Evolutionary conservation across 2,329 filamentous ascomycete species (phyloP), one percentile per base, ranked within the genome.

Genomic region (Ophiocordyceps sinensis): DNA sequence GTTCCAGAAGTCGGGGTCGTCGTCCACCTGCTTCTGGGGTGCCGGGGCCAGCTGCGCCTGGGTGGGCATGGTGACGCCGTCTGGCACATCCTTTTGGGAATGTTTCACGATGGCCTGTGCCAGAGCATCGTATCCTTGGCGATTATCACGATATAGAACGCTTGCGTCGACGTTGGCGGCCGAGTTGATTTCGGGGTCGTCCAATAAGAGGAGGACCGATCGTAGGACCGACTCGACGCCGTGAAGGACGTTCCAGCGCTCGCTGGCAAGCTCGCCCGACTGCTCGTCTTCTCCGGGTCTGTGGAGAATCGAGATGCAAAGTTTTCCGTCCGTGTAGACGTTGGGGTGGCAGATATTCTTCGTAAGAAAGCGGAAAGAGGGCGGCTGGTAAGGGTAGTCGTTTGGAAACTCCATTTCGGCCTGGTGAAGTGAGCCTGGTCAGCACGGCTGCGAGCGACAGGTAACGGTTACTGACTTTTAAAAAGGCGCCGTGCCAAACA

Each of bases 271-370:
- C 63, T 96, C 89, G 45, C 91, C 91, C 0, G 88, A 94, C 70
- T 88, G 89, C 51, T 83, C 77, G 56, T 96, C 89, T 45, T 95
- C 86, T 49, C 91, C 91, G 0, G 91, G 87, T 15, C 77, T 75
- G 62, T 98, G 89, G 11, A 98, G 77, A 53, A 98, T 98, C 37
- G 88, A 95, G 58, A 98, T 96, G 68, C 91, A 96, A 36, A 96
- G 74, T 50, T 81, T 81, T 52, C 89, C 89, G 59, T 95, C 85
- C 6, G 77, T 65, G 65, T 96, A 96, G 54, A 98, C 80, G 60
- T 98, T 98, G 3, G 89, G 89, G 60, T 98, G 89, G 64, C 78
- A 86, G 47, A 96, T 80, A 14, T 83, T 78, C 29, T 72, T 73
- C 19, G 68, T 65, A 15, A 77, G 59, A 64, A 98, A 96, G 48